Evolutionary conservation across 2,329 filamentous ascomycete genomes (phyloP).

Genomic region (Aspergillus nomiae): DNA sequence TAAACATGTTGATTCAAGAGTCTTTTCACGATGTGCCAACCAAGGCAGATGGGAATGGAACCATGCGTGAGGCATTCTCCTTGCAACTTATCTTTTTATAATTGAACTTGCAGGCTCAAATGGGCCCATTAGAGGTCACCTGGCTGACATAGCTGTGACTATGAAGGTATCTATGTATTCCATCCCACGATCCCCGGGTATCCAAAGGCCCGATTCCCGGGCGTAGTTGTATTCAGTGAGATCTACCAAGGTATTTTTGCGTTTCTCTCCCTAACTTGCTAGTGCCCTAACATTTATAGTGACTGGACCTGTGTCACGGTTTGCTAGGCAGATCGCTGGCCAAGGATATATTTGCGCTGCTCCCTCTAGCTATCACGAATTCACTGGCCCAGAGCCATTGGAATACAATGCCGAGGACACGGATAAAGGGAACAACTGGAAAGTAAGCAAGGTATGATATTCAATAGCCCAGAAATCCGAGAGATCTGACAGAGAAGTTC

Average conservation of each 20-base stretch:
- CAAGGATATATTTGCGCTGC: constrained; percentile 93
- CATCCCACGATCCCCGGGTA: constrained; percentile 84
- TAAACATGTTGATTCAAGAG: constrained; percentile 40
- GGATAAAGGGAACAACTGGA: constrained; percentile 83
- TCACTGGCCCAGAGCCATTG: constrained; percentile 79
- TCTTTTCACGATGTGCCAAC: constrained; percentile 40
- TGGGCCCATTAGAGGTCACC: neutral
- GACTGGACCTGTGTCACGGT: constrained; percentile 84
- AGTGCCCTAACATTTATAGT: constrained; percentile 54
- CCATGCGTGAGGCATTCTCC: constrained; percentile 35
- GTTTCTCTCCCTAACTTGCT: neutral
- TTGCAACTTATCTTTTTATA: neutral
- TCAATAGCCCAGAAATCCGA: neutral
- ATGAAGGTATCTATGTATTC: constrained; percentile 80
- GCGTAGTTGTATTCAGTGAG: constrained; percentile 86
- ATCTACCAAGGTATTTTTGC: constrained; percentile 80
- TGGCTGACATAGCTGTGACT: neutral
- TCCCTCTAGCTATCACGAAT: constrained; percentile 90
- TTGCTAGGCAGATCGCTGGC: constrained; percentile 86
- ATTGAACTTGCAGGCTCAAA: neutral
- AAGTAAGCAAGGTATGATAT: constrained; percentile 68
- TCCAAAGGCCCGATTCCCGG: constrained; percentile 85
- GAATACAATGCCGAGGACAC: constrained; percentile 87
- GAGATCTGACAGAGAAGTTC: neutral
- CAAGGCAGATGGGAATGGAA: constrained; percentile 38